Base-by-base conservation (phyloP, 2,329 filamentous ascomycete genomes). In the Fusarium mangiferae region DNA sequence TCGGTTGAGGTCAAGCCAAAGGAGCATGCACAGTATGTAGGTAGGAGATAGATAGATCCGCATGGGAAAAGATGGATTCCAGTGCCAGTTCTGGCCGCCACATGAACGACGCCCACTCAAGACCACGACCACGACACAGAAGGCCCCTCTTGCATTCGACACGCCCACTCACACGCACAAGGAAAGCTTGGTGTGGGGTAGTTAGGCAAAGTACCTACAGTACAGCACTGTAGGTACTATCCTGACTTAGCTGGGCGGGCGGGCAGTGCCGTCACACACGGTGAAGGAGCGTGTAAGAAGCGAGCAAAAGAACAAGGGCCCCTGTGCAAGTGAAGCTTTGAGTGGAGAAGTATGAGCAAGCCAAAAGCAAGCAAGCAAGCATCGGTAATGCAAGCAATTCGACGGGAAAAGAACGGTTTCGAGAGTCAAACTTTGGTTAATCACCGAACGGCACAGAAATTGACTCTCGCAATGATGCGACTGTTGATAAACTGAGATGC, bases 251-350 rank as follows among this genome's bases (percentile, higher is more conserved):
- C 68, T 75, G 68, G 38, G 57, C 55, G 65, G 62, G 66, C 76
- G 76, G 76, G 76, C 76, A 77, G 76, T 78, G 76, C 76, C 76
- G 76, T 78, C 74, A 78, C 76, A 77, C 66, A 78, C 70, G 65
- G 59, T 64, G 70, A 72, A 72, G 69, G 59, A 66, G 61, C 71
- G 65, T 74, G 74, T 76, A 62, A 71, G 74, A 65, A 71, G 66
- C 62, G 69, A 63, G 48, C 62, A 68, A 60, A 52, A 46, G 52
- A 67, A 60, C 66, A 77, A 70, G 72, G 64, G 64, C 42, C 48
- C 67, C 42, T 56, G 51, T 57, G 44, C 48, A 35, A 66, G 64
- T 60, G 74, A 74, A 61, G 64, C 59, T 49, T 64, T 45, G 36
- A 41, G 67, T 75, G 72, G 72, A 70, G 72, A 45, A 45, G 38